Conservation (phyloP, 768 basidiomycete genomes). For the Tricholoma bakamatsutake region DNA sequence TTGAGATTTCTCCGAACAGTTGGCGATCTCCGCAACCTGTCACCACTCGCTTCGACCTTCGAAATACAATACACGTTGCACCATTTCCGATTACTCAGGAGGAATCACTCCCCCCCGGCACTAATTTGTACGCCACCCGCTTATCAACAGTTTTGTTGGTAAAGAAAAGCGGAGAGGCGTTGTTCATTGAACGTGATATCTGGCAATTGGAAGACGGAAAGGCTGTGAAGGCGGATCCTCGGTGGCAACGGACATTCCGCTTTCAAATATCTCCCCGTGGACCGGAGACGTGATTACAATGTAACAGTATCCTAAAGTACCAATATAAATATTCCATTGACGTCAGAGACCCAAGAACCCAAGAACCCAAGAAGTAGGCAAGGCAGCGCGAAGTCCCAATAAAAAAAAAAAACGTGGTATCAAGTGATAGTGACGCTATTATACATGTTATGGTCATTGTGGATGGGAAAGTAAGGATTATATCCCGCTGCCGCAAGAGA, state of each 20-base stretch:
- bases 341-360: conserved; percentile 11
- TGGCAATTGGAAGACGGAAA: conserved; percentile 46
- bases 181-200: conserved; percentile 69
- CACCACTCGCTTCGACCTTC: conserved; percentile 45
- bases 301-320: conserved; percentile 17
- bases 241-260: conserved; percentile 45
- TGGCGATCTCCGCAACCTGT: conserved; percentile 43
- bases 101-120: conserved; percentile 11
- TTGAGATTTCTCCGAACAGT: conserved; percentile 28
- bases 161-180: conserved; percentile 47
- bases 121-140: conserved; percentile 57
- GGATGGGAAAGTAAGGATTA: conserved; percentile 65
- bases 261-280: conserved; percentile 30
- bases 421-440: conserved; percentile 47
- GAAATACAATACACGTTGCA: conserved; percentile 56
- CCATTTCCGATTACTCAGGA: conserved; percentile 40
- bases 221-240: conserved; percentile 31
- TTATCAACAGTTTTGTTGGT: conserved; percentile 69
- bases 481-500: conserved; percentile 49
- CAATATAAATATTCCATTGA: conserved; percentile 7
- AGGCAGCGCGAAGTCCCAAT: not conserved
- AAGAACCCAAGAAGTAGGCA: conserved; percentile 6
- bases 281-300: conserved; percentile 12
- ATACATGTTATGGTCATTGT: conserved; percentile 49
- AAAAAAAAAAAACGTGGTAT: conserved; percentile 17